A percentile compares a stretch with the other conserved stretches of the same genome.
These are phyloP conservation scores for Penicillium vulpinum DNA, from an alignment of 2,329 filamentous ascomycete species.

Conservation along the genomic window DNA sequence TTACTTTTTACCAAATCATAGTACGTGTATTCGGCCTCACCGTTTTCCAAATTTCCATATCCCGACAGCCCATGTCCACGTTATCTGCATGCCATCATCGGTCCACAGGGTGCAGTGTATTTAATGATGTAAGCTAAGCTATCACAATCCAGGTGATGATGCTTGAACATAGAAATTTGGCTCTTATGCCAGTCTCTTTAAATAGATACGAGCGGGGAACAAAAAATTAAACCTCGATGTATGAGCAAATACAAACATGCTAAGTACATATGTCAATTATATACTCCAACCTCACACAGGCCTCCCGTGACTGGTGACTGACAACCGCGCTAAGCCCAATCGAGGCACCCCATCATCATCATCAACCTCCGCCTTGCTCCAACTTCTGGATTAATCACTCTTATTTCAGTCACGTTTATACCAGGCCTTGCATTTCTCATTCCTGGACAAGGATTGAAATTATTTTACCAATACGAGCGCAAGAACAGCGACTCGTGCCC, in stretches of 20 bases:
- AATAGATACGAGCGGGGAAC: not conserved
- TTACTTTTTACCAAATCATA: not conserved
- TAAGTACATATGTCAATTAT: not conserved
- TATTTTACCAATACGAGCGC: constrained; percentile 5
- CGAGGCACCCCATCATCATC: constrained; percentile 27
- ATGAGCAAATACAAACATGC: not conserved
- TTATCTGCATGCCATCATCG: not conserved
- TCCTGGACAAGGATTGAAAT: constrained; percentile 10
- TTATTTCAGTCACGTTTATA: constrained; percentile 14
- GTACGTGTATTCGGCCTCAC: constrained; percentile 1
- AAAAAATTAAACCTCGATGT: not conserved
- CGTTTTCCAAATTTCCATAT: not conserved
- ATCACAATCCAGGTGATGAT: not conserved
- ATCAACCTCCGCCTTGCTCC: constrained; percentile 23
- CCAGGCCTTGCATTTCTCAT: constrained; percentile 4
- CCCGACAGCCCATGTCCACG: not conserved
- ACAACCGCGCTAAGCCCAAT: constrained; percentile 27
- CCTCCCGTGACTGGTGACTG: constrained; percentile 38
- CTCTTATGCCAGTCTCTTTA: not conserved
- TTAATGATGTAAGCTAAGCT: constrained; percentile 1
- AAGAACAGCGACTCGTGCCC: constrained; percentile 13
- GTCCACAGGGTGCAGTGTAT: not conserved
- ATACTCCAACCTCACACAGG: not conserved
- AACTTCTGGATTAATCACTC: constrained; percentile 2
- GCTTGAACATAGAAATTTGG: not conserved